phyloP scores from a whole-genome alignment of 2,329 filamentous ascomycete genomes.

The Ophiognomonia clavigignenti-juglandacearum region DNA sequence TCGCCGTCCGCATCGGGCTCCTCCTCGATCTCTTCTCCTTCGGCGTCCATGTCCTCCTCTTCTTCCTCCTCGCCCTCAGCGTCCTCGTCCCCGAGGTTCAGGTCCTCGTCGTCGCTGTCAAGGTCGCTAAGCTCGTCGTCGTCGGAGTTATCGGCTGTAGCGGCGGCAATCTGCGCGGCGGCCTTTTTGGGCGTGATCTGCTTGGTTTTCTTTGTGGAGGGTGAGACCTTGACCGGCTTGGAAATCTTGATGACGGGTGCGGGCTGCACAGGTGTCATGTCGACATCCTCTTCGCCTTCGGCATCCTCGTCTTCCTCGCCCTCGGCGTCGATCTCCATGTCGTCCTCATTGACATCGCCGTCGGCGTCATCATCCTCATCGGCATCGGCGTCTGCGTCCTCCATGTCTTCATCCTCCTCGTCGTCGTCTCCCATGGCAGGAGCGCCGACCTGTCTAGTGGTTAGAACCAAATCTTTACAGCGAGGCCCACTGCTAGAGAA shows the following conservation, averaged over 20 bases:
- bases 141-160: slow-evolving; percentile 40
- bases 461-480: slow-evolving; percentile 26
- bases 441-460: slow-evolving; percentile 21
- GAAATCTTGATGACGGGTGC: slow-evolving; percentile 45
- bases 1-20: slow-evolving; percentile 30
- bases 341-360: slow-evolving; percentile 30
- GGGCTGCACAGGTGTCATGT: slow-evolving; percentile 29
- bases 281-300: slow-evolving; percentile 47
- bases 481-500: background rate
- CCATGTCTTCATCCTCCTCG: slow-evolving; percentile 25
- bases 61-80: slow-evolving; percentile 31
- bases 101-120: slow-evolving; percentile 46
- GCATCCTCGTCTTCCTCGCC: slow-evolving; percentile 39
- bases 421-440: slow-evolving; percentile 9
- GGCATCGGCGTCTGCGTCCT: slow-evolving; percentile 30
- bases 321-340: slow-evolving; percentile 41
- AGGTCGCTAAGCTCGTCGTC: slow-evolving; percentile 53
- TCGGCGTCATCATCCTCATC: slow-evolving; percentile 36
- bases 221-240: slow-evolving; percentile 31
- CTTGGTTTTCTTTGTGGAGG: slow-evolving; percentile 29
- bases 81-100: slow-evolving; percentile 32
- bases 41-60: slow-evolving; percentile 36
- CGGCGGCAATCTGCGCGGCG: slow-evolving; percentile 22
- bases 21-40: slow-evolving; percentile 32
- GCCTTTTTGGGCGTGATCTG: slow-evolving; percentile 22